Percentiles rank a stretch among this genome's conserved stretches.
phyloP scores from a whole-genome alignment of 176 grass and related monocot genomes.

The Avena eriantha region DNA sequence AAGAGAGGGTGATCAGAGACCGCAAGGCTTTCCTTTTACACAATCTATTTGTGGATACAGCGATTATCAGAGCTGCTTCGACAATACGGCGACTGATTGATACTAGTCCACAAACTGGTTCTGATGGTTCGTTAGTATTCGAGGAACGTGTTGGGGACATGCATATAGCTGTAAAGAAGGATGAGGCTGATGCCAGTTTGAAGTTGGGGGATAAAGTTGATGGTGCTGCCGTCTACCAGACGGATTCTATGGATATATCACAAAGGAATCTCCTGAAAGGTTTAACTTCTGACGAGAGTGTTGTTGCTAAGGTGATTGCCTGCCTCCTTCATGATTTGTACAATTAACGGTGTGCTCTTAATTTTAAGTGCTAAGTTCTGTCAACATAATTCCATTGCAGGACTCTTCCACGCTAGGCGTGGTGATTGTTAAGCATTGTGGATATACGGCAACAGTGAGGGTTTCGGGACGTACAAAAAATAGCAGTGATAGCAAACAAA shows the following conservation, averaged over 20 bases:
- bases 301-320: constrained; percentile 68
- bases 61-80: constrained; percentile 84
- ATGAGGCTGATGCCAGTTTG: constrained; percentile 67
- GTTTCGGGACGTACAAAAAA: constrained; percentile 56
- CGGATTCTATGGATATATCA: constrained; percentile 58
- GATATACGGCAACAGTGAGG: constrained; percentile 84
- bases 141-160: constrained; percentile 81
- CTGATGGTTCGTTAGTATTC: constrained; percentile 52
- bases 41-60: constrained; percentile 86
- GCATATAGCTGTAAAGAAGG: constrained; percentile 74
- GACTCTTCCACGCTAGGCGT: constrained; percentile 74
- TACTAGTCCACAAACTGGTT: constrained; percentile 14
- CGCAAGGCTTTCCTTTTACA: constrained; percentile 97
- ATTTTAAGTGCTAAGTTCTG: constrained; percentile 15
- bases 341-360: constrained; percentile 13
- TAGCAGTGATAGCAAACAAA: constrained; percentile 47
- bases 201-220: constrained; percentile 83
- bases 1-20: constrained; percentile 87
- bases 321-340: constrained; percentile 18
- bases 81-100: constrained; percentile 56
- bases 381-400: constrained; percentile 52
- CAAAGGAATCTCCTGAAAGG: constrained; percentile 96
- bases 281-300: constrained; percentile 87
- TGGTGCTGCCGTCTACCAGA: constrained; percentile 53
- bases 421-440: constrained; percentile 97